phyloP scores from a whole-genome alignment of 2,329 filamentous ascomycete genomes.

The Aspergillus candidus region DNA sequence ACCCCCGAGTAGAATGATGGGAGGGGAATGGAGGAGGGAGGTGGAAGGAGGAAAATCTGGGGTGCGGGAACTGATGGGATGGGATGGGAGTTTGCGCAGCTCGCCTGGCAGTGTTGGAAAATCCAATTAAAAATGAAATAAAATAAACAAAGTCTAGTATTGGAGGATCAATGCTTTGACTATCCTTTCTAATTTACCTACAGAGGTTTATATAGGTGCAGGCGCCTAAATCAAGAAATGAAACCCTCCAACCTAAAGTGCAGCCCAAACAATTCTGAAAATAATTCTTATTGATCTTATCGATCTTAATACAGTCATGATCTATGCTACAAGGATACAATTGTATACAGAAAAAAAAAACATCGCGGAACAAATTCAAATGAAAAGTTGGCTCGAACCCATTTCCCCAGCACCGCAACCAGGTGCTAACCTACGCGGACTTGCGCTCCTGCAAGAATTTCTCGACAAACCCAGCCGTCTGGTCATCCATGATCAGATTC shows the following conservation, averaged over 20 bases:
- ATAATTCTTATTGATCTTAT: conserved; percentile 4
- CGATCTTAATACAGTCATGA: conserved; percentile 16
- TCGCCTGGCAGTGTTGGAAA: conserved; percentile 13
- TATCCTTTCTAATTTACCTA: background rate
- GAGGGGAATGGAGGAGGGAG: background rate
- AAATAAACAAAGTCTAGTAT: background rate
- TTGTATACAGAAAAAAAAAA: conserved; percentile 17
- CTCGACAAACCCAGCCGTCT: conserved; percentile 33
- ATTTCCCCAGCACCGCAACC: conserved; percentile 2
- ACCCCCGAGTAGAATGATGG: conserved; percentile 4
- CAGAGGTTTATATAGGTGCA: background rate
- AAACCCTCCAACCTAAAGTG: no score
- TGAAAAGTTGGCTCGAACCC: conserved; percentile 1
- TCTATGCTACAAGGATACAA: conserved; percentile 23
- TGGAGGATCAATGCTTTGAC: background rate
- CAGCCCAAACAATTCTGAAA: background rate
- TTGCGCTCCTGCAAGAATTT: conserved; percentile 27
- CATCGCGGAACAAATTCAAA: conserved; percentile 6
- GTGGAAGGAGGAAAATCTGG: conserved; percentile 1
- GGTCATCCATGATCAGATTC: conserved; percentile 28
- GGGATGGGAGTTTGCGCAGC: conserved; percentile 12
- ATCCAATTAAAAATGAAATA: background rate
- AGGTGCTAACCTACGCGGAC: conserved; percentile 8
- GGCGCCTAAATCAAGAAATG: no score
- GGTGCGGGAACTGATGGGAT: conserved; percentile 8